Evolutionary conservation across 495 filamentous ascomycete species (phyloP), one percentile per base, ranked within the genome.

Genomic region (Neurospora sp.): DNA sequence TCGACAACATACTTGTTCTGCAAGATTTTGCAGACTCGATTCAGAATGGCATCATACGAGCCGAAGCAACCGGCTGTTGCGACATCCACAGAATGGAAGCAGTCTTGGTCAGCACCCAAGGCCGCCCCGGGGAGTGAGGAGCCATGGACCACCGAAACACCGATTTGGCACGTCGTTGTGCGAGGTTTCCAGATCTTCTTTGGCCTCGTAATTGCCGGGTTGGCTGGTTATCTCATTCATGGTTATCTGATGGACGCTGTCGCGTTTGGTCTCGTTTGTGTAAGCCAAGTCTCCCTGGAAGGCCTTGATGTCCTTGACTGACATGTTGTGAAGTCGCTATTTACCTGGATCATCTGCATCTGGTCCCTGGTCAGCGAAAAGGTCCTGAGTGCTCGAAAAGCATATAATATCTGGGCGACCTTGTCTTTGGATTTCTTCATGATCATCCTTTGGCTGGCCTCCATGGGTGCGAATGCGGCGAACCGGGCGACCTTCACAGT

Each of bases 391-490:
- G 82, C 82, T 23, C 78, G 74, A 18, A 48, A 74, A 1, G 78
- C 74, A 10, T 86, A 86, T 74, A 85, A 86, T 75, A 84, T 83
- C 41, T 84, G 82, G 82, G 84, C 85, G 18, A 72, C 85, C 37
- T 78, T 86, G n/a, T 73, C 80, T 5, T 77, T 86, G 16, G 84
- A 86, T 73, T 73, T 79, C 38, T 75, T 85, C 38, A 82, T 86
- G 81, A 79, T 81, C 27, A 74, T 86, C 76, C 78, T 86, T 39
- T 86, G 84, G 84, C 77, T 86, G 27, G 81, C 84, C 5, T 83
- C 81, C n/a, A 79, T 86, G 77, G 85, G 80, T 38, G 78, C 82
- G 40, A 82, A 80, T 62, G 85, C 84, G 9, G 81, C 83, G 3
- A 77, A 75, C 42, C 80, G 85, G 18, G 79, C 78, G n/a, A 70